Evolutionary conservation across 306 rosid genomes (phyloP), one percentile per base, ranked within the genome.

Genomic region (Biancaea sappan): DNA sequence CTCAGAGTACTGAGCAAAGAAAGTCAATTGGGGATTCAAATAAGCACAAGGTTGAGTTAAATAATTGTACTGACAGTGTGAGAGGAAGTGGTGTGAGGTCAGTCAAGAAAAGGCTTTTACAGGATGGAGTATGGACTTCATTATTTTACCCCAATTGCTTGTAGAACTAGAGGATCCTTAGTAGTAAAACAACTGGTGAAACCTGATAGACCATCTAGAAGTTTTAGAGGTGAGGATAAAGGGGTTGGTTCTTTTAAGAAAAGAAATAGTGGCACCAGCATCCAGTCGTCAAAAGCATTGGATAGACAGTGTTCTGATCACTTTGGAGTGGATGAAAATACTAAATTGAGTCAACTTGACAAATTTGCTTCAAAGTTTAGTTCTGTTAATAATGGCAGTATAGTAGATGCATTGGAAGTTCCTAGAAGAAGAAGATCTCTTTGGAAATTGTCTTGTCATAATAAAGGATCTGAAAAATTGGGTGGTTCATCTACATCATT

Each of bases 91-190:
- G 44, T 4, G 66, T 28, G 48, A 48, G 76, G 26, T 25, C 16
- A 52, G 65, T 50, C 26, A 62, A 61, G 24, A 59, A 69, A 79
- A 52, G 56, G 78, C 46, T 73, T 69, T 64, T 80, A 29, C 82
- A 47, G 59, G 82, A 51, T 66, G 75, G 76, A 47, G 59, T 81
- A 51, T 66, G 75, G 76, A 12, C 59, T 71, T 66, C 53, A 70
- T 69, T 56, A 61, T 53, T 78, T 59, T 64, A 70, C 77, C 25
- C 92, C 94, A 46, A 25, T 84, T 81, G 89, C 93, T 47, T 61
- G 46, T 57, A 85, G 88, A 83, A 93, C 97, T 51, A 93, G 95
- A 82, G 71, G 38, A 34, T 83, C 93, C 12, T 69, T 76, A 63
- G 62, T 65, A 21, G 75, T 18, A 44, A 79, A 83, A 44, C 79